Base-by-base conservation (phyloP, 305 asterid genomes). In the Rubia tinctorum region DNA sequence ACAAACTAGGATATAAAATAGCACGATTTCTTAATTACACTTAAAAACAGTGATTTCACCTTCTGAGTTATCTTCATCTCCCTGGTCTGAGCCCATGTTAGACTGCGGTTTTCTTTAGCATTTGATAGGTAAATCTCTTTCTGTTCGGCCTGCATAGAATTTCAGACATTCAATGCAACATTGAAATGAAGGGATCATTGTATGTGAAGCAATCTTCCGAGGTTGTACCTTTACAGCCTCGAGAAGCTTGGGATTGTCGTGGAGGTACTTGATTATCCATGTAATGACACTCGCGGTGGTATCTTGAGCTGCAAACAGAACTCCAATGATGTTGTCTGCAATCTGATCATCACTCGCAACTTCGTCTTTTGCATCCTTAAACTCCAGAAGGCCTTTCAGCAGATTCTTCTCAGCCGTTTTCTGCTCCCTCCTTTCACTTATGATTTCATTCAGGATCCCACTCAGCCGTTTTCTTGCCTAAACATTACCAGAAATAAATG, bases 251-350 rank as follows among this genome's bases (percentile, higher is more conserved):
- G 87, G 90, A 74, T 86, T 79, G 75, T 91, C 93, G 18, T 82
- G 79, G n/a, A 93, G 96, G 83, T 89, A 91, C 81, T 90, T 93
- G 78, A 93, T 43, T 27, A 86, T 83, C 98, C 98, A 93, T 37
- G 97, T 93, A 87, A 91, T 78, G 66, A 86, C 88, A 86, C 93
- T 93, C 0, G 97, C 96, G 0, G 96, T 93, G 0, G 98, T 93
- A 68, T 93, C 97, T 69, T 90, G 93, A 4, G 98, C 97, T 0
- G 98, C 98, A 25, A 93, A 93, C n/a, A 93, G 89, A 20, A 88
- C 96, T 71, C 98, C 98, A 11, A 91, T 91, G 47, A 93, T 84
- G 79, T 93, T 93, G 56, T 93, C 98, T 4, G 89, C 89, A 22
- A 91, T 86, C 59, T 90, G 90, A 47, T 88, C 96, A 18, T 88